Evolutionary conservation across 768 basidiomycete genomes (phyloP).

Genomic region (Panaeolus cyanescens): DNA sequence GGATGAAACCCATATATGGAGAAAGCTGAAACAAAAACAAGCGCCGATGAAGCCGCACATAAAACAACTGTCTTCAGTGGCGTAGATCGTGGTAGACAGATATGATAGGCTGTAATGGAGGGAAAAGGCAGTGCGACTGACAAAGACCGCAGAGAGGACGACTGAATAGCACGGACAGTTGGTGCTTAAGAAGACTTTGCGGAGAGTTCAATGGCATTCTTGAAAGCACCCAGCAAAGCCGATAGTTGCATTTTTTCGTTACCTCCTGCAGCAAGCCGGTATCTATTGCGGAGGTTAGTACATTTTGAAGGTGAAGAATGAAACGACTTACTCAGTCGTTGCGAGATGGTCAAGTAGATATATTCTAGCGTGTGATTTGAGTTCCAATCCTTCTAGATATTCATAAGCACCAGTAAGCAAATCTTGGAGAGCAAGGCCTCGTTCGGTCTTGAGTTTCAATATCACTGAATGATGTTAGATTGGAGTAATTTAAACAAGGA

Average conservation of each 20-base stretch:
- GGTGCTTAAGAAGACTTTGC: constrained; percentile 35
- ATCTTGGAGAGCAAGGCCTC: constrained; percentile 94
- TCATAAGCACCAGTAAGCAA: constrained; percentile 91
- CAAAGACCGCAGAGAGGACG: background rate
- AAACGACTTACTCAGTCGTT: constrained; percentile 81
- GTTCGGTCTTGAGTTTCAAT: constrained; percentile 81
- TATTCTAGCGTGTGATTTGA: constrained; percentile 83
- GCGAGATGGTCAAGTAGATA: constrained; percentile 93
- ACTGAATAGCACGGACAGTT: background rate
- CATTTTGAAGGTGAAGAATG: background rate
- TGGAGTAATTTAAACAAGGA: constrained; percentile 4
- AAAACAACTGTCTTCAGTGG: no score
- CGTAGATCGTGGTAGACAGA: background rate
- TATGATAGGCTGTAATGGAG: background rate
- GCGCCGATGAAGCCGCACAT: background rate
- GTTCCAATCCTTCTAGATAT: constrained; percentile 81
- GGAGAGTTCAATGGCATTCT: constrained; percentile 84
- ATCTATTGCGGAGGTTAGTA: constrained; percentile 44
- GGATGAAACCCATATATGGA: background rate
- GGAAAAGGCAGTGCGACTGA: background rate
- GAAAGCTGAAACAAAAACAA: background rate
- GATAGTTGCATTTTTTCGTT: constrained; percentile 95
- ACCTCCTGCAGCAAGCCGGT: constrained; percentile 89
- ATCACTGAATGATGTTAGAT: constrained; percentile 61
- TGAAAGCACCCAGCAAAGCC: constrained; percentile 89